These are phyloP conservation scores for Colletotrichum tropicale DNA, from an alignment of 2,329 filamentous ascomycete genomes.

Conservation along the genomic window DNA sequence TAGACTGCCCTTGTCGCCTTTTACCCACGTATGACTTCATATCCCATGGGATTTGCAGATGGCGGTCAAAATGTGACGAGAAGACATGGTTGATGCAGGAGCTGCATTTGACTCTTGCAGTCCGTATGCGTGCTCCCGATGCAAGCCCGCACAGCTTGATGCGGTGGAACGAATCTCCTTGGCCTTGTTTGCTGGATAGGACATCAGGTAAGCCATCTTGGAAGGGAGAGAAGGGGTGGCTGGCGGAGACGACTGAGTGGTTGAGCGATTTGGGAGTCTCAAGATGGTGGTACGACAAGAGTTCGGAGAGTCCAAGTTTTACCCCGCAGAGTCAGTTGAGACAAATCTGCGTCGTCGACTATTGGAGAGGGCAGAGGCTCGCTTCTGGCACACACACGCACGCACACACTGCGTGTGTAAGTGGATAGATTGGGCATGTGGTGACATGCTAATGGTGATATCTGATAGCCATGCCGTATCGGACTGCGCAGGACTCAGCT, in stretches of 20 bases:
- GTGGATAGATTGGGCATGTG: not conserved
- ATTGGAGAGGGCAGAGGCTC: not conserved
- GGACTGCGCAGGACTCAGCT: not conserved
- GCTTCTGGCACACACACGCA: not conserved
- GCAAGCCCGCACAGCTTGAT: slow-evolving; percentile 8
- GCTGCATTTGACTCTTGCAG: slow-evolving; percentile 10
- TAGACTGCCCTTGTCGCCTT: not conserved
- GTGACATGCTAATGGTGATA: not conserved
- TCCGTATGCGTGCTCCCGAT: slow-evolving; percentile 13
- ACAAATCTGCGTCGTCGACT: not conserved
- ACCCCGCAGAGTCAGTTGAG: slow-evolving; percentile 16
- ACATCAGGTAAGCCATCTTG: not conserved
- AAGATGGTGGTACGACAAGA: slow-evolving; percentile 10
- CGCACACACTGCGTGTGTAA: not conserved
- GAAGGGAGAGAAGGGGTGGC: not conserved
- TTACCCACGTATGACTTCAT: slow-evolving; percentile 18
- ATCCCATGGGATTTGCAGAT: slow-evolving; percentile 1
- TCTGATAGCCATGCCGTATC: slow-evolving; percentile 7
- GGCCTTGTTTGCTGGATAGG: slow-evolving; percentile 12
- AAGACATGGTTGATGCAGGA: slow-evolving; percentile 20
- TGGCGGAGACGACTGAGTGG: not conserved
- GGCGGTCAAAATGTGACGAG: slow-evolving; percentile 21
- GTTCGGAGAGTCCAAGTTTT: not conserved
- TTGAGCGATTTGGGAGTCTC: not conserved
- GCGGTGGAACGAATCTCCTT: slow-evolving; percentile 11